Percentiles rank a stretch among this genome's conserved stretches.
Evolutionary conservation across 75 land plant genomes (phyloP).

Genomic region (Sequoia sempervirens): DNA sequence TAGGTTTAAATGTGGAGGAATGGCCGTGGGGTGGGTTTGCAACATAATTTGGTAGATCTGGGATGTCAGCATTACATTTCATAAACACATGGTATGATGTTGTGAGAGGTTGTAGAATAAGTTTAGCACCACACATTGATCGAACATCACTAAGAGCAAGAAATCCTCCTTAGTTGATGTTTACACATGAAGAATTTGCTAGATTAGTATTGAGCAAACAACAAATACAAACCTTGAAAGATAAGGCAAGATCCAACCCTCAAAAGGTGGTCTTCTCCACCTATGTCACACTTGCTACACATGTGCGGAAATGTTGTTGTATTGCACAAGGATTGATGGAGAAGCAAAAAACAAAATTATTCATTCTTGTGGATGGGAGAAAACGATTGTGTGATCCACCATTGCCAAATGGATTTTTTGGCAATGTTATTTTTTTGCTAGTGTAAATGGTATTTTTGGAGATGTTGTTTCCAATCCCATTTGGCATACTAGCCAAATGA

Average conservation of each 20-base stretch:
- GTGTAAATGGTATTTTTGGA: no score
- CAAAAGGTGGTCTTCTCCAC: conserved; percentile 20
- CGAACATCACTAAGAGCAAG: not conserved
- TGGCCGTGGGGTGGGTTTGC: not conserved
- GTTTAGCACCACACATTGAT: not conserved
- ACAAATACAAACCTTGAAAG: conserved; percentile 35
- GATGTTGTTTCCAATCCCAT: no score
- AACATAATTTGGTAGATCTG: not conserved
- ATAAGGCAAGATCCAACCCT: conserved; percentile 15
- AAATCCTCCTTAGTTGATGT: not conserved
- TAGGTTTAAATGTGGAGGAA: not conserved
- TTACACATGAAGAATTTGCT: not conserved
- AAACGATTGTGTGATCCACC: no score
- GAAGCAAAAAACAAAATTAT: no score
- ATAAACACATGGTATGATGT: not conserved
- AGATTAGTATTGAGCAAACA: conserved; percentile 32
- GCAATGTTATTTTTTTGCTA: no score
- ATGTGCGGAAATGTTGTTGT: conserved; percentile 9
- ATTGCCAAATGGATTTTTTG: no score
- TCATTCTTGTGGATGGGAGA: not conserved
- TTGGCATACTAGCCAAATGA: no score
- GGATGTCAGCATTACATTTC: not conserved
- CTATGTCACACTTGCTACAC: conserved; percentile 43
- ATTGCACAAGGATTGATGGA: not conserved
- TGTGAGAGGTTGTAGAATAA: not conserved